Evolutionary conservation across 305 asterid genomes (phyloP).

Genomic region (Ilex paraguariensis): DNA sequence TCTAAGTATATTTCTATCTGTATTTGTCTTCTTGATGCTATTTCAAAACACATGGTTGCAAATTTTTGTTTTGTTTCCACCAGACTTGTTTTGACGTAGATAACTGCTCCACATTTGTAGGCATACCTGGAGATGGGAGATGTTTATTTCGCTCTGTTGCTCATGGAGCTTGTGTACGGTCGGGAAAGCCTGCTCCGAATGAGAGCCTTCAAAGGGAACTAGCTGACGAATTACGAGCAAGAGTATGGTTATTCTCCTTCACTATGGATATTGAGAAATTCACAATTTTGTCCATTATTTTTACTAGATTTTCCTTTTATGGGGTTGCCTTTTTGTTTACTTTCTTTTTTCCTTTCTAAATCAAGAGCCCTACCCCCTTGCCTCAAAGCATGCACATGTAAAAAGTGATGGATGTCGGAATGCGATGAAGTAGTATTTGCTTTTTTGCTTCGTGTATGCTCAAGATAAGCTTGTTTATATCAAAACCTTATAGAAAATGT

Average conservation of each 20-base stretch:
- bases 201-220: slow-evolving; percentile 67
- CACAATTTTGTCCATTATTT: too few species aligned
- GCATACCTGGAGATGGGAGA: slow-evolving; percentile 98
- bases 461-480: slow-evolving; percentile 1
- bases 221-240: slow-evolving; percentile 79
- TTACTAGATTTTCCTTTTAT: neutral
- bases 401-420: neutral
- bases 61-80: neutral
- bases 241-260: slow-evolving; percentile 39
- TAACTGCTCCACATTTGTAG: slow-evolving; percentile 35
- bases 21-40: too few species aligned
- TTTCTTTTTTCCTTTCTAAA: too few species aligned
- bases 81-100: slow-evolving; percentile 9
- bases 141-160: slow-evolving; percentile 94
- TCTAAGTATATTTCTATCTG: neutral
- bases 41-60: neutral
- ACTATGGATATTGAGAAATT: neutral
- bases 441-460: too few species aligned
- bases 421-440: neutral
- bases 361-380: neutral
- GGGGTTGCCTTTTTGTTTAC: neutral
- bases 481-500: slow-evolving; percentile 9
- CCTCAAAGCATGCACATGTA: neutral
- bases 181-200: slow-evolving; percentile 70
- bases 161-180: slow-evolving; percentile 78